Percentiles rank a stretch among this genome's conserved stretches.
Conservation (phyloP, 179 eudicot genomes). For the Beta corolliflora region DNA sequence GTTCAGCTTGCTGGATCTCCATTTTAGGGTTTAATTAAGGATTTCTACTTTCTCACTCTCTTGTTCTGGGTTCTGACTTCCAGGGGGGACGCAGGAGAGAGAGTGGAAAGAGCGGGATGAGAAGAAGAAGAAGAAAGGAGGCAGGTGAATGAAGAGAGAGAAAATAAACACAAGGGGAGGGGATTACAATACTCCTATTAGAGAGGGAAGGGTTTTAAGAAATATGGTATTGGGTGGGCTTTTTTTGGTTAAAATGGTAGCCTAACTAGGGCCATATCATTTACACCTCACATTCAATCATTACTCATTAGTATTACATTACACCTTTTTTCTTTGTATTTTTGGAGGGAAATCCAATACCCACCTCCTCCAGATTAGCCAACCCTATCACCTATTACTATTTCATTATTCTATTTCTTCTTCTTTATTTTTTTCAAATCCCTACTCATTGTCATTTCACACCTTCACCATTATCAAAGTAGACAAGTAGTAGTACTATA, state of each 20-base stretch:
- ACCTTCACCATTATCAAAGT: neutral
- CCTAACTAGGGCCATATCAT: too few species aligned
- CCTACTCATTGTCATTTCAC: neutral
- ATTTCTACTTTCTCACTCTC: too few species aligned
- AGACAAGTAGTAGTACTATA: neutral
- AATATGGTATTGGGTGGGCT: neutral
- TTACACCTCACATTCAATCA: conserved; percentile 22
- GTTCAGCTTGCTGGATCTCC: conserved; percentile 27
- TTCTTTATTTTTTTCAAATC: neutral
- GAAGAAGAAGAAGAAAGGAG: neutral
- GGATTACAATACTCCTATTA: neutral
- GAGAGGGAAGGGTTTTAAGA: conserved; percentile 1
- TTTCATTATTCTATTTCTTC: neutral
- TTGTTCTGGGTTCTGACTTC: too few species aligned
- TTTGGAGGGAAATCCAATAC: conserved; percentile 27
- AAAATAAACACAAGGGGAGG: too few species aligned
- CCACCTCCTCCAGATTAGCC: neutral
- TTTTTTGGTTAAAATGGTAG: neutral
- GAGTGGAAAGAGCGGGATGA: too few species aligned
- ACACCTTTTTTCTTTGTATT: neutral
- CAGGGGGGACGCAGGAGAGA: too few species aligned
- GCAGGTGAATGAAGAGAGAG: neutral
- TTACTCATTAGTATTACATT: neutral
- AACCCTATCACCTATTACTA: neutral
- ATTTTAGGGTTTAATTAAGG: neutral